These are phyloP conservation scores for Quercus lobata DNA, from an alignment of 331 rosid genomes.

Conservation along the genomic window DNA sequence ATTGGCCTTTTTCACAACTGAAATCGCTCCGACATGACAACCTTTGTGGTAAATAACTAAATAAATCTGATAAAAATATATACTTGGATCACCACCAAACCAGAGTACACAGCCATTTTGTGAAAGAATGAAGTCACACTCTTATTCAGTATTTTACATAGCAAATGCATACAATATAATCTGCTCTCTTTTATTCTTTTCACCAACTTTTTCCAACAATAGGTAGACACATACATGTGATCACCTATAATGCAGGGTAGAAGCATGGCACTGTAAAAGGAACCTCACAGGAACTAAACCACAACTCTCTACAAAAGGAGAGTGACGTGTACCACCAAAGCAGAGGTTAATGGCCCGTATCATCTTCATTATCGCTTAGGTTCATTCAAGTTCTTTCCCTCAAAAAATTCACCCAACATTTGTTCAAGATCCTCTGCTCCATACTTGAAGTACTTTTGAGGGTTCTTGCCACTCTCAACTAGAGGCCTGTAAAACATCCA, in stretches of 20 bases:
- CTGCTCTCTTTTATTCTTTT: background rate
- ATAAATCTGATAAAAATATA: background rate
- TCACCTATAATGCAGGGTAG: background rate
- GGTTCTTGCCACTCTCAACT: no score
- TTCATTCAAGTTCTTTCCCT: no score
- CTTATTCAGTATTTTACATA: background rate
- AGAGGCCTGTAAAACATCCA: constrained; percentile 31
- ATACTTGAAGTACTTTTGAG: no score
- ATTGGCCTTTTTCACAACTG: no score
- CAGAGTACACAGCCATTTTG: background rate
- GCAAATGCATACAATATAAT: background rate
- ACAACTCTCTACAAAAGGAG: no score
- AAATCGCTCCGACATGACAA: background rate
- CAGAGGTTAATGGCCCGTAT: background rate
- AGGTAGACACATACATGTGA: background rate
- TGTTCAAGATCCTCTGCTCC: no score
- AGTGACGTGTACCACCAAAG: no score
- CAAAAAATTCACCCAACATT: no score
- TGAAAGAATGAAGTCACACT: background rate
- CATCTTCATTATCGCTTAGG: background rate
- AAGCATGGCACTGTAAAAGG: no score
- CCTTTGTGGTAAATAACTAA: background rate
- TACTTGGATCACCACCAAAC: no score
- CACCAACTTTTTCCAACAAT: background rate
- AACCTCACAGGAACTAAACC: no score